Evolutionary conservation across 345 rosid species (phyloP).

Genomic region (Ceriops decandra): DNA sequence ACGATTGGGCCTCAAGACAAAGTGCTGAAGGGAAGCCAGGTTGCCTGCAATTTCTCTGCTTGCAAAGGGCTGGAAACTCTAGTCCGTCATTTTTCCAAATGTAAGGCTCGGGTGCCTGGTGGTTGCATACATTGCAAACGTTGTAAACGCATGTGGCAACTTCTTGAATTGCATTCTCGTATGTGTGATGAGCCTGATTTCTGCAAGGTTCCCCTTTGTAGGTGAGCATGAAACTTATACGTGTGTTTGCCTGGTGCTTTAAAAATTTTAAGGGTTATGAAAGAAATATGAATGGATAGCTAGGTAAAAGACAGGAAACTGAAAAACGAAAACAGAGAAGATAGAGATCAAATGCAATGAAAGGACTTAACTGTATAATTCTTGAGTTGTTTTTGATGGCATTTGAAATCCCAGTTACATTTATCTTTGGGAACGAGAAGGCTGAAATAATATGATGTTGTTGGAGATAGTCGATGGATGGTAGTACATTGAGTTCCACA

Average conservation of each 20-base stretch:
- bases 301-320: too few species aligned
- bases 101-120: conserved; percentile 66
- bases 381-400: too few species aligned
- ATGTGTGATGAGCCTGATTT: conserved; percentile 63
- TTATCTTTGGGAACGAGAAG: too few species aligned
- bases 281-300: too few species aligned
- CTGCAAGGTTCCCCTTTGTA: conserved; percentile 84
- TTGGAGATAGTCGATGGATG: too few species aligned
- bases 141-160: conserved; percentile 93
- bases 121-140: conserved; percentile 75
- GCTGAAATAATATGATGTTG: too few species aligned
- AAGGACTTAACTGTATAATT: too few species aligned
- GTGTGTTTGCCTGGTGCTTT: not conserved
- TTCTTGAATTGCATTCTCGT: conserved; percentile 84
- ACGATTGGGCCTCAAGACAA: conserved; percentile 82
- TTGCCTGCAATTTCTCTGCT: conserved; percentile 59
- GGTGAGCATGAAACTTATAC: conserved; percentile 38
- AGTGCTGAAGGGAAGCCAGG: conserved; percentile 50
- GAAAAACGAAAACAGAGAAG: too few species aligned
- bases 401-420: too few species aligned
- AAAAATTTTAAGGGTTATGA: not conserved
- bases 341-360: too few species aligned
- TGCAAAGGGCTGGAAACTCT: conserved; percentile 78
- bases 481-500: too few species aligned
- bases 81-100: conserved; percentile 72